A percentile compares a stretch with the other conserved stretches of the same genome.
Evolutionary conservation across 164 flowering plant genomes (phyloP).

Genomic region (Piper betle): DNA sequence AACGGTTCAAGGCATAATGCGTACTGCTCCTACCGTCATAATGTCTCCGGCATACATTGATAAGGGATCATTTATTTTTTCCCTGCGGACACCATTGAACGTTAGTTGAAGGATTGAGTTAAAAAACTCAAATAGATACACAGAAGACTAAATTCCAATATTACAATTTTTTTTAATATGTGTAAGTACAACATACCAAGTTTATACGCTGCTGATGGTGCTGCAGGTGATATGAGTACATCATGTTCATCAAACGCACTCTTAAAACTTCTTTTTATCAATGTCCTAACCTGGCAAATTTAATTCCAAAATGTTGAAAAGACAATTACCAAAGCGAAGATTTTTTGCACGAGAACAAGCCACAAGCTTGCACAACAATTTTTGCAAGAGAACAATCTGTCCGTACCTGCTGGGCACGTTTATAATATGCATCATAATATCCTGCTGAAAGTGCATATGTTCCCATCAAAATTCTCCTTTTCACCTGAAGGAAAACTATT

Average conservation of each 20-base stretch:
- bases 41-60: conserved; percentile 98
- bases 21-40: conserved; percentile 68
- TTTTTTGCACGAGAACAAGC: too few relatives aligned
- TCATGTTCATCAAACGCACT: conserved; percentile 66
- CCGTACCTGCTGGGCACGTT: conserved; percentile 92
- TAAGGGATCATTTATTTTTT: conserved; percentile 86
- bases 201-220: conserved; percentile 90
- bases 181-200: conserved; percentile 37
- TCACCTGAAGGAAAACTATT: conserved; percentile 41
- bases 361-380: too few relatives aligned
- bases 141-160: too few relatives aligned
- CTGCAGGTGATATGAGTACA: conserved; percentile 87
- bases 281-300: conserved; percentile 69
- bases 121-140: not conserved
- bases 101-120: not conserved
- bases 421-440: conserved; percentile 98
- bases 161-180: not conserved
- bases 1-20: not conserved
- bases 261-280: conserved; percentile 49
- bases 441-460: conserved; percentile 98
- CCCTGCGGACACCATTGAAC: conserved; percentile 35
- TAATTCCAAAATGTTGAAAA: too few relatives aligned
- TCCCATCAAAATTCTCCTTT: conserved; percentile 94
- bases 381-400: conserved; percentile 18
- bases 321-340: too few relatives aligned